A percentile compares a stretch with the other conserved stretches of the same genome.
Evolutionary conservation across 306 rosid genomes (phyloP).

Genomic region (Prunus armeniaca): DNA sequence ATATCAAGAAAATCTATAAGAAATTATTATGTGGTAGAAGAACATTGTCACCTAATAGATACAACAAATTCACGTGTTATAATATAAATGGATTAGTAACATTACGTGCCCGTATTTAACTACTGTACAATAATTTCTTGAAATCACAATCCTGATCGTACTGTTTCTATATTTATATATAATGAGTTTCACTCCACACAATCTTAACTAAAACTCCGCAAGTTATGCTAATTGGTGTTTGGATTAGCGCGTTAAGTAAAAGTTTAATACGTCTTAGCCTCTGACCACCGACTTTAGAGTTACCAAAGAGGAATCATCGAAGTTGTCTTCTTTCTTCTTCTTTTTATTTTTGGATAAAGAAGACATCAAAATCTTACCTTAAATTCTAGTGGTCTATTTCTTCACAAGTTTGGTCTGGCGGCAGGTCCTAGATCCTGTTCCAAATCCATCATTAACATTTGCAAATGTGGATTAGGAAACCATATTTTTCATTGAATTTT

Average conservation of each 20-base stretch:
- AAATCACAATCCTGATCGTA: too few relatives aligned
- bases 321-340: neutral
- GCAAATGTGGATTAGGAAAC: constrained; percentile 7
- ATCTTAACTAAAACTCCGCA: too few relatives aligned
- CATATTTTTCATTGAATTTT: neutral
- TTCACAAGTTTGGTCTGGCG: constrained; percentile 1
- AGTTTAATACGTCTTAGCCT: neutral
- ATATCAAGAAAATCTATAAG: too few relatives aligned
- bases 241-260: neutral
- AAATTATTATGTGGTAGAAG: too few relatives aligned
- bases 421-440: neutral
- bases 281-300: constrained; percentile 18
- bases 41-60: too few relatives aligned
- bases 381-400: neutral
- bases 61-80: too few relatives aligned
- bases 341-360: neutral
- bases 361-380: neutral
- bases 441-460: neutral
- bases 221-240: neutral
- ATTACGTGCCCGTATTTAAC: too few relatives aligned
- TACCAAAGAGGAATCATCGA: neutral
- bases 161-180: too few relatives aligned
- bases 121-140: too few relatives aligned
- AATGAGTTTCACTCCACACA: too few relatives aligned
- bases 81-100: too few relatives aligned